Conservation (phyloP, 352 stramenopile genomes). For the Peronosclerospora sorghi region DNA sequence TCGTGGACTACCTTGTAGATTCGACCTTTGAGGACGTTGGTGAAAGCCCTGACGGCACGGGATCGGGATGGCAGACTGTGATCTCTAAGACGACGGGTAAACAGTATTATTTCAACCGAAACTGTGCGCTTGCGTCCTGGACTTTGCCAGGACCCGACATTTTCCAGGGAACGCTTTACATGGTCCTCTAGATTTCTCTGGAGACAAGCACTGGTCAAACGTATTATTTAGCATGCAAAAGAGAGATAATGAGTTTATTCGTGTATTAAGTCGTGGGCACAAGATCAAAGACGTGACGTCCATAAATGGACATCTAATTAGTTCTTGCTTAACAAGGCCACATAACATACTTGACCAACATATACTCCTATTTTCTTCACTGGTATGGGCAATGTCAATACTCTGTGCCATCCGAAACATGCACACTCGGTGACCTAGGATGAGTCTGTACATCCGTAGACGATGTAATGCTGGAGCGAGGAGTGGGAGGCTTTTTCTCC, state of each 20-base stretch:
- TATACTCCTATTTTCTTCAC: slow-evolving; percentile 10
- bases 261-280: slow-evolving; percentile 18
- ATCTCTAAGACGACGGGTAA: slow-evolving; percentile 64
- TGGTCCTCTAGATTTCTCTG: slow-evolving; percentile 45
- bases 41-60: slow-evolving; percentile 27
- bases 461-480: slow-evolving; percentile 14
- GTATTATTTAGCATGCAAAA: slow-evolving; percentile 33
- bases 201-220: slow-evolving; percentile 7
- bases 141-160: slow-evolving; percentile 53
- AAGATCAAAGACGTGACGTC: slow-evolving; percentile 18
- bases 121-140: slow-evolving; percentile 64
- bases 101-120: slow-evolving; percentile 78
- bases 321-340: neutral
- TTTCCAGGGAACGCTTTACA: slow-evolving; percentile 47
- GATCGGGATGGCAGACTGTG: slow-evolving; percentile 52
- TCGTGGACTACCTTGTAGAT: slow-evolving; percentile 53
- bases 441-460: slow-evolving; percentile 8
- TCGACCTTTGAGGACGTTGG: slow-evolving; percentile 47
- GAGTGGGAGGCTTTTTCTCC: slow-evolving; percentile 38
- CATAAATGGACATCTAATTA: slow-evolving; percentile 2
- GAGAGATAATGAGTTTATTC: slow-evolving; percentile 15
- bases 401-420: slow-evolving; percentile 28
- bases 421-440: slow-evolving; percentile 30
- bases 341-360: neutral
- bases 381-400: slow-evolving; percentile 48